Evolutionary conservation across 148 eudicot genomes (phyloP).

Genomic region (Rhododendron griersonianum): DNA sequence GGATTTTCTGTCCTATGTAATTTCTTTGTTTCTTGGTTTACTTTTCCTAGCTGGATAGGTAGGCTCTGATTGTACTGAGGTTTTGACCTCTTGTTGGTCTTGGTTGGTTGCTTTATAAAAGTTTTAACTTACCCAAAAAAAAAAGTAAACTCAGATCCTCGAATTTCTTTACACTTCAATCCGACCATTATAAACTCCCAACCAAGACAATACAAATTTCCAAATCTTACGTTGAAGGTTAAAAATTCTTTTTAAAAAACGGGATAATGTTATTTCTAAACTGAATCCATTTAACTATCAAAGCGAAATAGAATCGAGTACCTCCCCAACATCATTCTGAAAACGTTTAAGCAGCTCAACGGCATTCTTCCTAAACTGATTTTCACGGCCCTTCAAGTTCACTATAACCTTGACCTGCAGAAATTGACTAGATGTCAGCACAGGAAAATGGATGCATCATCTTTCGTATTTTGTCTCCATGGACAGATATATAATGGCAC

Average conservation of each 20-base stretch:
- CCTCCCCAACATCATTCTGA: conserved; percentile 86
- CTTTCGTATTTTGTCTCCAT: background rate
- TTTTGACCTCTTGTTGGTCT: too few relatives aligned
- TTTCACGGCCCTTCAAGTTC: conserved; percentile 82
- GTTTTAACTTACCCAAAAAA: background rate
- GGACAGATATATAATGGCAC: background rate
- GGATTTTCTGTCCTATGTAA: too few relatives aligned
- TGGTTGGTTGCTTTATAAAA: too few relatives aligned
- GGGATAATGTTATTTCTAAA: background rate
- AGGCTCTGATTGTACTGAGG: too few relatives aligned
- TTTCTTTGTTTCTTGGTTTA: too few relatives aligned
- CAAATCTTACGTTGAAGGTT: background rate
- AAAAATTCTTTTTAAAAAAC: background rate
- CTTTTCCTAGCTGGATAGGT: too few relatives aligned
- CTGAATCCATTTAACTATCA: background rate
- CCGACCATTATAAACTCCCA: background rate
- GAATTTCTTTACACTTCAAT: background rate
- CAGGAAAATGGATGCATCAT: background rate
- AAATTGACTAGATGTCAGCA: conserved; percentile 18
- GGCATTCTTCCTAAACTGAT: conserved; percentile 58
- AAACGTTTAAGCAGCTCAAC: conserved; percentile 72
- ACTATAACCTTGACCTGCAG: conserved; percentile 82
- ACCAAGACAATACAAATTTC: background rate
- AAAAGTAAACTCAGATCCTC: background rate
- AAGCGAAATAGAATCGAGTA: conserved; percentile 14